Percentiles rank a stretch among this genome's conserved stretches.
Conservation (phyloP, 2,329 filamentous ascomycete genomes). For the Leptographium flavum region DNA sequence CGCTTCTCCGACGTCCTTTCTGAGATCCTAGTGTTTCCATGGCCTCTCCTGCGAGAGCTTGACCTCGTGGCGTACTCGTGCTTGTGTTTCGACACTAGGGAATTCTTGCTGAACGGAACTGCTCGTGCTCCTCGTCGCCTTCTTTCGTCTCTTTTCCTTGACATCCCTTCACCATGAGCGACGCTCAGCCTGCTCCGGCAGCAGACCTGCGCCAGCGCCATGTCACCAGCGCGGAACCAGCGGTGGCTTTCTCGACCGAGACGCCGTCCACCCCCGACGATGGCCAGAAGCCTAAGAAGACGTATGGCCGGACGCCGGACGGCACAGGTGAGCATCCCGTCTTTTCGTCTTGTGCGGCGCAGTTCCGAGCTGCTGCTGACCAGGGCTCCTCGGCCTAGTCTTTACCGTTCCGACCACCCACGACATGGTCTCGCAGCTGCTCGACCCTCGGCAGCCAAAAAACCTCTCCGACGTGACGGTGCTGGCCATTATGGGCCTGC, state of each 20-base stretch:
- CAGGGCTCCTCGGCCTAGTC: conserved; percentile 38
- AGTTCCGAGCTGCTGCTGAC: conserved; percentile 9
- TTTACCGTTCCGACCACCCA: conserved; percentile 93
- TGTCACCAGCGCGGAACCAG: background rate
- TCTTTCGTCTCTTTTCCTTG: background rate
- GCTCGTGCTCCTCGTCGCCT: background rate
- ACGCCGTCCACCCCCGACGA: background rate
- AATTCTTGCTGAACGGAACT: background rate
- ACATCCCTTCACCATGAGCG: conserved; percentile 1
- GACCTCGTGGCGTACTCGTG: background rate
- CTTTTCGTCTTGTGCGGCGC: too few relatives aligned
- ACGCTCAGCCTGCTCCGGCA: background rate
- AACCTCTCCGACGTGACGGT: conserved; percentile 79
- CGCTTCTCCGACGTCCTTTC: too few relatives aligned
- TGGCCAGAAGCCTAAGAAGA: conserved; percentile 43
- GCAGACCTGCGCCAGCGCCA: conserved; percentile 1
- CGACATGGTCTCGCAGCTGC: conserved; percentile 96
- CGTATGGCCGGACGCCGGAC: conserved; percentile 80
- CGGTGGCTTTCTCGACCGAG: background rate
- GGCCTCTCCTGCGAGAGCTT: background rate
- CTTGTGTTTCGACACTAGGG: background rate
- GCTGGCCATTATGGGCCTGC: conserved; percentile 59
- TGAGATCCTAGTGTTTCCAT: background rate
- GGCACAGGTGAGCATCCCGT: conserved; percentile 56
- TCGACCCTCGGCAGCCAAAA: conserved; percentile 90